Evolutionary conservation across 2,329 filamentous ascomycete species (phyloP), one percentile per base, ranked within the genome.

Genomic region (Colletotrichum salicis): DNA sequence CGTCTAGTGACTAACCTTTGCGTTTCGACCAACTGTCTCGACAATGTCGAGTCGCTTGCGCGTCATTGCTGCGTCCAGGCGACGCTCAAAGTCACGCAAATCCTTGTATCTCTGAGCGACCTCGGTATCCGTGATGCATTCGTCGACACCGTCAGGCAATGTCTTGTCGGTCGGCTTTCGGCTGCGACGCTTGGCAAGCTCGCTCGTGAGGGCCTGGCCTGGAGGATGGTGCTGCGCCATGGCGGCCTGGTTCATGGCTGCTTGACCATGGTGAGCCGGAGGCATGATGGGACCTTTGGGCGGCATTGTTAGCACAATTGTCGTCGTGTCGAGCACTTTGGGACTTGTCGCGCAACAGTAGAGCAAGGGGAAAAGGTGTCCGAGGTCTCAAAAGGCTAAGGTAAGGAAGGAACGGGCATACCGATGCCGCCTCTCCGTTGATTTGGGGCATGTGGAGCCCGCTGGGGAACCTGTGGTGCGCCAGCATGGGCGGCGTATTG

Each of bases 81-180:
- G 90, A 78, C 94, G 91, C 87, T 99, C 96, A 70, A 97, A 86
- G 75, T 97, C 95, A 79, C 94, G 91, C 79, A 99, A 84, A 70
- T 93, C 91, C 78, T 91, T 92, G 84, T 99, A 99, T 76, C 94
- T 89, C 79, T 92, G 87, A n/a, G 71, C 73, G 51, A 93, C 92
- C 80, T 97, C 93, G 74, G 93, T 72, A 58, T 84, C 94, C 74
- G 97, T 90, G 73, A 94, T 90, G 74, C 93, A 89, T 59, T 94
- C 91, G 76, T 97, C 95, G 56, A 97, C 88, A 67, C 94, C 95
- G 75, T 98, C 95, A 51, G 96, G 95, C 31, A 99, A 91, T 77
- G 94, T 96, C 87, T 94, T 97, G 83, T 99, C 96, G 70, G 95
- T 98, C 1, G 96, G 96, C 82, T 96, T 97, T 79, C 92, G 91